phyloP scores from a whole-genome alignment of 208 protist genomes.

The Leishmania tarentolae region DNA sequence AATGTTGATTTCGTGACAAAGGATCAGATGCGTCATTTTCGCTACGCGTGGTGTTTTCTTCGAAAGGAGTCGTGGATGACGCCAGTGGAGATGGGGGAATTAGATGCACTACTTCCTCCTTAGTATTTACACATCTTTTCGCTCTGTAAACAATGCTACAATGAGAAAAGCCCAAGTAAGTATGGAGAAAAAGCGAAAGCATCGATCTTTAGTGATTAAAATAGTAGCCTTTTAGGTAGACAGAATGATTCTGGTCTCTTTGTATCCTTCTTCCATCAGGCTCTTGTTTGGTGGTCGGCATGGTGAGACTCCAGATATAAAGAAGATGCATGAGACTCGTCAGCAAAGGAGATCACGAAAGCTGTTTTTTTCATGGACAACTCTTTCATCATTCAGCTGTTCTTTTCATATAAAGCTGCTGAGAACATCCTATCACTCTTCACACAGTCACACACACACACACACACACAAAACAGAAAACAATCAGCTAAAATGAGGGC shows the following conservation, averaged over 20 bases:
- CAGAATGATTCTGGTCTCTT: not conserved
- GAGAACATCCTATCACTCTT: not conserved
- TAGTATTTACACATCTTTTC: conserved; percentile 30
- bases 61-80: conserved; percentile 79
- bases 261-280: not conserved
- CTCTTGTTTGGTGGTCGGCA: not conserved
- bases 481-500: conserved; percentile 23
- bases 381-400: conserved; percentile 3
- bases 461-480: conserved; percentile 2
- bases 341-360: not conserved
- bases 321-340: not conserved
- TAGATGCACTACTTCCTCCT: conserved; percentile 76
- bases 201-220: not conserved
- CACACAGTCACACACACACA: not conserved
- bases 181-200: not conserved
- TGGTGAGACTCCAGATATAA: not conserved
- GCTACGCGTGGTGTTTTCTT: conserved; percentile 88
- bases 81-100: conserved; percentile 75
- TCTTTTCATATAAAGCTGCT: not conserved
- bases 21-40: conserved; percentile 84
- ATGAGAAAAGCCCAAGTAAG: not conserved
- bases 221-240: not conserved
- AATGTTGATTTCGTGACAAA: conserved; percentile 84
- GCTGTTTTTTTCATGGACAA: not conserved
- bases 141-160: not conserved